Percentiles rank a stretch among this genome's conserved stretches.
These are phyloP conservation scores for Fusarium guadeloupense DNA, from an alignment of 2,329 filamentous ascomycete genomes.

Conservation along the genomic window DNA sequence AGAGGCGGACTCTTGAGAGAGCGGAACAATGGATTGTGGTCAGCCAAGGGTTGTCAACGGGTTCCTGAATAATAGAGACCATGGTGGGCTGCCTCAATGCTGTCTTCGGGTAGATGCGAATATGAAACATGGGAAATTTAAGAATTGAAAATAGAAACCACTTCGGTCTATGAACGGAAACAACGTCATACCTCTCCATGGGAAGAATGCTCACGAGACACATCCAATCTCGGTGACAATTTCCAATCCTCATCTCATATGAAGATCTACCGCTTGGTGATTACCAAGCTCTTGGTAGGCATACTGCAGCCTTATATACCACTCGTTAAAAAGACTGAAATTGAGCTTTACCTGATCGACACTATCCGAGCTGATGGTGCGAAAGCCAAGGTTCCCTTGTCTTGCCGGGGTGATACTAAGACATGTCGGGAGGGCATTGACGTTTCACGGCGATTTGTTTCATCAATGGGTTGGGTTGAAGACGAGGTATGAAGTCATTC, in stretches of 20 bases:
- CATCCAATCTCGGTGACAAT: neutral
- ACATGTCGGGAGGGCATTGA: slow-evolving; percentile 18
- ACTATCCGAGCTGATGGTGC: slow-evolving; percentile 18
- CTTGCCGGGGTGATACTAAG: slow-evolving; percentile 14
- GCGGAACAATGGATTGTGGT: slow-evolving; percentile 48
- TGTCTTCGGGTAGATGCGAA: slow-evolving; percentile 5
- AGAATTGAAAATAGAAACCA: slow-evolving; percentile 5
- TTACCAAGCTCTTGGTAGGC: neutral
- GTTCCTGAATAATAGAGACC: neutral
- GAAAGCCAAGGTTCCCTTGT: neutral
- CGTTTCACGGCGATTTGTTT: slow-evolving; percentile 12
- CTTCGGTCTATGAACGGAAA: neutral
- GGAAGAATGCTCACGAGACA: neutral
- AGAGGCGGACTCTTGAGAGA: slow-evolving; percentile 46
- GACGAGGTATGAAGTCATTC: slow-evolving; percentile 24
- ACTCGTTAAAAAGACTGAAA: slow-evolving; percentile 9
- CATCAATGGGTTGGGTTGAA: slow-evolving; percentile 11
- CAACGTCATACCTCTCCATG: neutral
- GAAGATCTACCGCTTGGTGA: slow-evolving; percentile 21
- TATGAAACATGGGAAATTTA: slow-evolving; percentile 8
- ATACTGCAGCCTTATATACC: neutral
- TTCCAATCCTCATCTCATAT: slow-evolving; percentile 11
- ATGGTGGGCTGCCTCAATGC: slow-evolving; percentile 13
- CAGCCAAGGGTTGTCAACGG: neutral
- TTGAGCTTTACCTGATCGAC: slow-evolving; percentile 27